phyloP scores from a whole-genome alignment of 192 early-diverging fungal species.

The Podila epicladia region DNA sequence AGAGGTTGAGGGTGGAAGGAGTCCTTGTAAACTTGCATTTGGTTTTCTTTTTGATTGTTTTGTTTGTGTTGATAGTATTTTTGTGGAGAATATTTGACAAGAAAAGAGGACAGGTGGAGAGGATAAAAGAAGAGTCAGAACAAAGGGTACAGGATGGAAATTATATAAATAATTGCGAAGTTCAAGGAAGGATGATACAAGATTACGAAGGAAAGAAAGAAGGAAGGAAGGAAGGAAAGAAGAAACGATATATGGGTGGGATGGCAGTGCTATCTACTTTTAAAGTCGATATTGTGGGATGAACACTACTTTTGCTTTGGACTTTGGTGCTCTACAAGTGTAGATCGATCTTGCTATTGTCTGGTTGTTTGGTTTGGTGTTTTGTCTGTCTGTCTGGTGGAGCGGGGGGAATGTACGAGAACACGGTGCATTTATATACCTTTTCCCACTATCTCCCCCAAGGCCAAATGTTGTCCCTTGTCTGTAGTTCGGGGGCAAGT shows the following conservation, averaged over 20 bases:
- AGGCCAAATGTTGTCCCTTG: no score
- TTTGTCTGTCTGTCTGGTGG: neutral
- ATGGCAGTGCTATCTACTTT: conserved; percentile 1
- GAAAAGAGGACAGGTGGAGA: neutral
- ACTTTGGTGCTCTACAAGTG: neutral
- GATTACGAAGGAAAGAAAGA: neutral
- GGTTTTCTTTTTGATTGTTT: neutral
- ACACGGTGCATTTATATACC: no score
- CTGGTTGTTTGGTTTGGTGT: neutral
- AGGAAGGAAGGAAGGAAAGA: neutral
- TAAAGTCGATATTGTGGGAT: neutral
- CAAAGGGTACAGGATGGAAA: neutral
- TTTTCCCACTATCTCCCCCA: no score
- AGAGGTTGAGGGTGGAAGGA: neutral
- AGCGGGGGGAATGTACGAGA: no score
- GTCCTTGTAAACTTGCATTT: conserved; percentile 30
- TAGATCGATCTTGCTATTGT: neutral
- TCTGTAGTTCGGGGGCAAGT: no score
- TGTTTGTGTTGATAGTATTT: neutral
- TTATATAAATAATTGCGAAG: no score
- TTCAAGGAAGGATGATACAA: neutral
- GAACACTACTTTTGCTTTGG: neutral
- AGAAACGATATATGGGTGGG: neutral
- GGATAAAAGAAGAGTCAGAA: neutral
- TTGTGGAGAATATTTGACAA: neutral